phyloP scores from a whole-genome alignment of 2,329 filamentous ascomycete species.

The Alternaria metachromatica region DNA sequence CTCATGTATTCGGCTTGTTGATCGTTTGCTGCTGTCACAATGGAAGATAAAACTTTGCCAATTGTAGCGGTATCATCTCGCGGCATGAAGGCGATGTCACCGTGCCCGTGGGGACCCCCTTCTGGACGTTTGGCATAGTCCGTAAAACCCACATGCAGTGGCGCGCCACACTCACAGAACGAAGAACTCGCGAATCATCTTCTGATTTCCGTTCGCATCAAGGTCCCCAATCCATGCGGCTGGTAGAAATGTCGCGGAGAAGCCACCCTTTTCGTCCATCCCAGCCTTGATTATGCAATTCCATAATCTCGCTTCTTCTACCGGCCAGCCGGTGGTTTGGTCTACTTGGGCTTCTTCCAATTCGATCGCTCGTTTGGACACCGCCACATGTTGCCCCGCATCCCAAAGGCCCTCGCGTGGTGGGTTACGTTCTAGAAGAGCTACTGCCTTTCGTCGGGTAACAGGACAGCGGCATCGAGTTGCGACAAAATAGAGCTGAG shows the following conservation, averaged over 20 bases:
- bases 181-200: conserved; percentile 18
- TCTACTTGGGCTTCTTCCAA: conserved; percentile 30
- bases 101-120: not conserved
- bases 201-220: conserved; percentile 8
- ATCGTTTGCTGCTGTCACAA: not conserved
- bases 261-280: conserved; percentile 23
- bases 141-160: not conserved
- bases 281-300: conserved; percentile 23
- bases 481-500: conserved; percentile 16
- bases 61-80: not conserved
- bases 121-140: not conserved
- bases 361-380: conserved; percentile 25
- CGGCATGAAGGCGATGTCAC: not conserved
- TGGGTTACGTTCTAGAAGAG: conserved; percentile 22
- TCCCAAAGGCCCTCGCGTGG: conserved; percentile 34
- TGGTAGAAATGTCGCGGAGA: conserved; percentile 16
- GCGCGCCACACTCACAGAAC: not conserved
- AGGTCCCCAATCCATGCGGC: not conserved
- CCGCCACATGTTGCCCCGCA: conserved; percentile 21
- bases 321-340: conserved; percentile 26
- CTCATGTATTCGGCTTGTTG: not conserved
- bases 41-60: not conserved
- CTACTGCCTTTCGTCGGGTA: conserved; percentile 29
- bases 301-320: conserved; percentile 19
- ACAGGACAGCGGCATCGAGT: conserved; percentile 27